Evolutionary conservation across 768 basidiomycete genomes (phyloP).

Genomic region (Coprinopsis cinerea): DNA sequence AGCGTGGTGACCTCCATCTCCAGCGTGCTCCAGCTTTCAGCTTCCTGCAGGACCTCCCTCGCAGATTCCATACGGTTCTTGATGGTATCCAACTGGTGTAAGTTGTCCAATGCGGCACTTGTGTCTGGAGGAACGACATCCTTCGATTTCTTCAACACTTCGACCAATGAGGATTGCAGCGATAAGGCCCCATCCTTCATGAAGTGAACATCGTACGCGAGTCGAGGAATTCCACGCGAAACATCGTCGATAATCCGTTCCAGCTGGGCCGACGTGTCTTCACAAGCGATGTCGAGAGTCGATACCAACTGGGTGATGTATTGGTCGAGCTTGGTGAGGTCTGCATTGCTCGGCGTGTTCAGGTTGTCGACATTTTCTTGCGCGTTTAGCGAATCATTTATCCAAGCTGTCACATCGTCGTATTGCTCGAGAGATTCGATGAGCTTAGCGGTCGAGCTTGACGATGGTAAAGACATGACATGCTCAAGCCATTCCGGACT

Average conservation of each 20-base stretch:
- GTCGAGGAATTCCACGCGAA: slow-evolving; percentile 81
- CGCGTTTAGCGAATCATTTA: slow-evolving; percentile 54
- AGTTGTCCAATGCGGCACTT: slow-evolving; percentile 59
- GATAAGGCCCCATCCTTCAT: slow-evolving; percentile 88
- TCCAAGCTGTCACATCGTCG: slow-evolving; percentile 62
- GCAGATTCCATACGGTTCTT: slow-evolving; percentile 86
- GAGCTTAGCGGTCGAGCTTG: slow-evolving; percentile 34
- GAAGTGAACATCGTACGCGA: slow-evolving; percentile 95
- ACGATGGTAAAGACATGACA: slow-evolving; percentile 24
- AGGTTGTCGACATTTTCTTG: slow-evolving; percentile 26
- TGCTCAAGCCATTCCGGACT: background rate
- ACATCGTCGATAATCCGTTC: slow-evolving; percentile 92
- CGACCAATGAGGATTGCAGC: slow-evolving; percentile 60
- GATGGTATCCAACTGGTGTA: slow-evolving; percentile 78
- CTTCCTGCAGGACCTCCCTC: slow-evolving; percentile 85
- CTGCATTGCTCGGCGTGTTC: slow-evolving; percentile 20
- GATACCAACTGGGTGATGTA: slow-evolving; percentile 71
- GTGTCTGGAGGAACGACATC: slow-evolving; percentile 53
- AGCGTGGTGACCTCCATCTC: slow-evolving; percentile 88
- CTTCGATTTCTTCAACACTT: slow-evolving; percentile 51
- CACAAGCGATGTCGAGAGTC: slow-evolving; percentile 77
- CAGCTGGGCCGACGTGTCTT: slow-evolving; percentile 82
- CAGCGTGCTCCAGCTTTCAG: slow-evolving; percentile 94
- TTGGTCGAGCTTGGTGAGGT: slow-evolving; percentile 60
- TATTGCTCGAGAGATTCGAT: slow-evolving; percentile 54